Evolutionary conservation across 148 eudicot genomes (phyloP), one percentile per base, ranked within the genome.

Genomic region (Chenopodium berlandieri): DNA sequence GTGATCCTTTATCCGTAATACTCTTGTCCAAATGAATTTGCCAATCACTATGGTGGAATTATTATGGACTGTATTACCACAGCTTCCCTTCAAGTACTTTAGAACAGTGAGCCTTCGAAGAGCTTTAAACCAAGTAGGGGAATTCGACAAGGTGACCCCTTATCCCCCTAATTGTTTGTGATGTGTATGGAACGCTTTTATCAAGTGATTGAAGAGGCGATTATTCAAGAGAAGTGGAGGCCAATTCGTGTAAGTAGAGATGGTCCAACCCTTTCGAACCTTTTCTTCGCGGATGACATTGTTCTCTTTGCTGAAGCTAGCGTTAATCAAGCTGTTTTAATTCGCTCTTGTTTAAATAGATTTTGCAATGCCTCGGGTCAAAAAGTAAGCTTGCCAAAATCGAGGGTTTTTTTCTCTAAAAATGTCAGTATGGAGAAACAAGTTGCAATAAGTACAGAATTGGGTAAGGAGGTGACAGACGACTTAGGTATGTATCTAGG

Each of bases 141-240:
- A 0, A 44, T 79, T 3, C 16, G 50, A 0, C 81, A 79, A 69
- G 81, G 81, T 0, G 81, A 79, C 9, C 81, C 81, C 1, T 30
- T 23, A 23, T 79, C 32, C 32, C 81, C 62, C 48, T 68, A 68
- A 23, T 23, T 78, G 0, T 78, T 78, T 68, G 75, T 78, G 7
- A 5, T 78, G 16, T 78, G 81, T 17, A 47, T 68, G 63, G 74
- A 78, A 19, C 0, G 74, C 0, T 17, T 79, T 0, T 5, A 30
- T 19, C 63, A 79, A 3, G 10, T 54, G 1, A 79, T 79, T 2
- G 23, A 8, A 2, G 66, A 69, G 3, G 30, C 27, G 1, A 47
- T 54, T 13, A 9, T 1, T 8, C 0, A 1, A 2, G 12, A 23
- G 0, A 0, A 9, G 0, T 69, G 81, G 81, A 52, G 31, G 4